These are phyloP conservation scores for Biscogniauxia sp. DNA, from an alignment of 2,329 filamentous ascomycete genomes.

Conservation along the genomic window DNA sequence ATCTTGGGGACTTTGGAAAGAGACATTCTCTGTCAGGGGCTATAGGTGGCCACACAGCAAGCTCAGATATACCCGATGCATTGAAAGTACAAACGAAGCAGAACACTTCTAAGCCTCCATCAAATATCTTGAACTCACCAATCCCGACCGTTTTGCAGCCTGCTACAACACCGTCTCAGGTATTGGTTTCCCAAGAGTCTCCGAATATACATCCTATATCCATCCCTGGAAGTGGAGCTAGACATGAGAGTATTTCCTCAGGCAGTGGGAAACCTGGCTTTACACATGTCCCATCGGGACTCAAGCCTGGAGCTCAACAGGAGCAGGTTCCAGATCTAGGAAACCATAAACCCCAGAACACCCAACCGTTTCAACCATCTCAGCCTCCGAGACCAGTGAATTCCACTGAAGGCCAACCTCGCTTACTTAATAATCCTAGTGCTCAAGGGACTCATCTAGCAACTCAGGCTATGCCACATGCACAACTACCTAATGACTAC, in stretches of 20 bases:
- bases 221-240: constrained; percentile 19
- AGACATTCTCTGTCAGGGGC: constrained; percentile 18
- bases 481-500: constrained; percentile 2
- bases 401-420: not conserved
- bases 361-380: not conserved
- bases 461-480: not conserved
- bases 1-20: constrained; percentile 22
- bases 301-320: constrained; percentile 19
- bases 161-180: constrained; percentile 9
- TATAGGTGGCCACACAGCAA: constrained; percentile 4
- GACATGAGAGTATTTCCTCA: constrained; percentile 22
- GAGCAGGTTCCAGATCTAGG: constrained; percentile 3
- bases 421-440: not conserved
- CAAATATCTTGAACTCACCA: constrained; percentile 6
- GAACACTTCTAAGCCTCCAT: constrained; percentile 7
- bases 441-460: not conserved
- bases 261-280: not conserved
- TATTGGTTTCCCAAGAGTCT: constrained; percentile 1
- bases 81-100: constrained; percentile 19
- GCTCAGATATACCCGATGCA: constrained; percentile 10
- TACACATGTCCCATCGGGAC: constrained; percentile 14
- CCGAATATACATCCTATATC: constrained; percentile 2
- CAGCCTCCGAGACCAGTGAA: not conserved
- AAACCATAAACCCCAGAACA: not conserved
- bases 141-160: constrained; percentile 17